Evolutionary conservation across 1,284 basidiomycete genomes (phyloP).

Genomic region (Moesziomyces globuligerus): DNA sequence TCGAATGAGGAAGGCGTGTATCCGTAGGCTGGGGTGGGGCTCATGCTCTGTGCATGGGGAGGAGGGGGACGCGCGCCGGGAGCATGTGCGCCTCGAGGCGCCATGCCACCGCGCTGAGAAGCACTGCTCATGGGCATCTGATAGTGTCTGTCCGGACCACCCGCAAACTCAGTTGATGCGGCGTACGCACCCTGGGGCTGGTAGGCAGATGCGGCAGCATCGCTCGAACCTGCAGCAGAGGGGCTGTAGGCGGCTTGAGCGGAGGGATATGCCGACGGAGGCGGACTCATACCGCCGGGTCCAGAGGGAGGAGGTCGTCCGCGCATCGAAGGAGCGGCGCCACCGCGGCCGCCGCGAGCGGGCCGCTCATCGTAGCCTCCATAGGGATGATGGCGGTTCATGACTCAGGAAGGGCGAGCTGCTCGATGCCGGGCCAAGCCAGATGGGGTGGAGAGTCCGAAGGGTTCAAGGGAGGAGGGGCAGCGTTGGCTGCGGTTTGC

Average conservation of each 20-base stretch:
- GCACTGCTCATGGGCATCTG: constrained; percentile 26
- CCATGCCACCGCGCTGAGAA: constrained; percentile 36
- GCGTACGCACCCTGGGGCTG: constrained; percentile 26
- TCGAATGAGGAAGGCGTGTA: constrained; percentile 30
- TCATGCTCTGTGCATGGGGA: constrained; percentile 16
- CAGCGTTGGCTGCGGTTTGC: constrained; percentile 2
- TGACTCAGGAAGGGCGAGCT: constrained; percentile 62
- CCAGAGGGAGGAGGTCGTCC: constrained; percentile 25
- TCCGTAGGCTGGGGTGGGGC: constrained; percentile 17
- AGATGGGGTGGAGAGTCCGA: constrained; percentile 10
- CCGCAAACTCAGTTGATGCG: constrained; percentile 28
- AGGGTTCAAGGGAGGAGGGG: constrained; percentile 2
- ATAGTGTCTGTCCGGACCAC: constrained; percentile 38
- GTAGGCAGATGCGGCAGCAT: constrained; percentile 12
- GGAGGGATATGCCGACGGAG: constrained; percentile 20
- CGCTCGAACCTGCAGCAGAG: constrained; percentile 11
- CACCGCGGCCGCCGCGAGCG: constrained; percentile 43
- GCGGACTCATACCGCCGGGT: constrained; percentile 29
- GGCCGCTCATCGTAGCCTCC: constrained; percentile 75
- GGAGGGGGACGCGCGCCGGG: constrained; percentile 21
- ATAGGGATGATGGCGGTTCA: constrained; percentile 89
- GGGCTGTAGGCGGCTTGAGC: constrained; percentile 34
- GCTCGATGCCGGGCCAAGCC: background rate
- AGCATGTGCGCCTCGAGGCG: constrained; percentile 17
- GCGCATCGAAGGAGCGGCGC: constrained; percentile 27